Base-by-base conservation (phyloP, 2,329 filamentous ascomycete genomes). In the Colletotrichum liaoningense region DNA sequence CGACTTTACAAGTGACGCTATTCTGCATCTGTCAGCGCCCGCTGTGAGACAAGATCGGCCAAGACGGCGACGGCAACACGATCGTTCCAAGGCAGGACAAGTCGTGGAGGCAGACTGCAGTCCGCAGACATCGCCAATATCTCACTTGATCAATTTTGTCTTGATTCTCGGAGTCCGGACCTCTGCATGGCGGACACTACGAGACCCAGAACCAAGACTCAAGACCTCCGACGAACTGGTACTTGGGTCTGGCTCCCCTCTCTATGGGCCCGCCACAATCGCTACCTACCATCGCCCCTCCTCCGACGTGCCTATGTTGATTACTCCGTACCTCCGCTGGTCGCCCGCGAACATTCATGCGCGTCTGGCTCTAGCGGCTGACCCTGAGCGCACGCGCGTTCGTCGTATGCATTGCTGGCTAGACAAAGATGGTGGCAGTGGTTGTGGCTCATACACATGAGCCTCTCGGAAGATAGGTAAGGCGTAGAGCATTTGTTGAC, bases 21-120 rank as follows among this genome's bases (percentile, higher is more conserved):
- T 57, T 60, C 63, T 67, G n/a, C 19, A 62, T 62, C 22, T 46
- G 49, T 67, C 57, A 22, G 46, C 46, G 57, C 46, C 63, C 30
- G 35, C 56, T 28, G 24, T 12, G 55, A 16, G 22, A 38, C 49
- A 24, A 58, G 49, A 63, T 69, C 69, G 69, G 69, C 69, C 69
- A 72, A 72, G 69, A 58, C 69, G 58, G 28, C 64, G 49, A 60
- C 16, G 24, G 7, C 56, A 30, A 57, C 63, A 69, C 42, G 65
- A 72, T 69, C 66, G 49, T 46, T 68, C 66, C 49, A 55, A 52
- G 52, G 69, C 52, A 72, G 26, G 54, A 54, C 57, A 42, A 56
- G 64, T 54, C 52, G 69, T 58, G 42, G 69, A 54, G 22, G 69
- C 63, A 58, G 69, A 54, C 28, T 65, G 58, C 52, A 46, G 28